Base-by-base conservation (phyloP, 116 monocot genomes). In the Papilionanthe hybrid region DNA sequence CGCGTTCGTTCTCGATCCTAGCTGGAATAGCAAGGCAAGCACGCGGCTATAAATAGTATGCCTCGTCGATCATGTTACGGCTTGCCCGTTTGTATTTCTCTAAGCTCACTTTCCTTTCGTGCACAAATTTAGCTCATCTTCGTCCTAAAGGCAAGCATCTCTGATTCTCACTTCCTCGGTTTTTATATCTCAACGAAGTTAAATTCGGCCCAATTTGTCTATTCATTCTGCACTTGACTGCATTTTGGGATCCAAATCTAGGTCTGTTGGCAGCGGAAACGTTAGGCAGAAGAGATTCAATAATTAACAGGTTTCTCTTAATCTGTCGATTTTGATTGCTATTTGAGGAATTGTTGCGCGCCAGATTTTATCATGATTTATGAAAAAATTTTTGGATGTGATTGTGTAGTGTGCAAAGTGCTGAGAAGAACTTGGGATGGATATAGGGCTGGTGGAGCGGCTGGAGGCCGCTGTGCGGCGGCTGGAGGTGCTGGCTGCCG, bases 391-490 rank as follows among this genome's bases (percentile, higher is more conserved):
- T 20, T 7, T 73, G 42, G 44, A 73, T 20, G 43, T 44, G 73
- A 73, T 29, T 43, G 42, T 73, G 43, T 44, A 73, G 73, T 42
- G 29, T 22, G 69, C 22, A n/a, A 73, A 73, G 20, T 15, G 49
- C 49, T 25, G 75, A 75, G 49, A 25, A 48, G 73, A 18, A 13
- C 8, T 72, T 72, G 55, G 20, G 9, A 91, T 91, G 91, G 88
- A 91, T 82, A 86, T 72, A 48, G 84, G 69, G 15, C 67, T 91
- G 10, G 78, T 91, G 55, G 86, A 80, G 65, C 69, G 91, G 76
- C 78, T 91, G 30, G 91, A 88, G 50, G 82, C 86, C 17, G 91
- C 88, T 25, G 91, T 91, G 45, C 57, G 73, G 80, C 88, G 91
- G 44, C 75, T 91, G 55, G 91, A 91, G 84, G 79, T 79, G 58